Evolutionary conservation across 2,329 filamentous ascomycete species (phyloP).

Genomic region (Colletotrichum liriopes): DNA sequence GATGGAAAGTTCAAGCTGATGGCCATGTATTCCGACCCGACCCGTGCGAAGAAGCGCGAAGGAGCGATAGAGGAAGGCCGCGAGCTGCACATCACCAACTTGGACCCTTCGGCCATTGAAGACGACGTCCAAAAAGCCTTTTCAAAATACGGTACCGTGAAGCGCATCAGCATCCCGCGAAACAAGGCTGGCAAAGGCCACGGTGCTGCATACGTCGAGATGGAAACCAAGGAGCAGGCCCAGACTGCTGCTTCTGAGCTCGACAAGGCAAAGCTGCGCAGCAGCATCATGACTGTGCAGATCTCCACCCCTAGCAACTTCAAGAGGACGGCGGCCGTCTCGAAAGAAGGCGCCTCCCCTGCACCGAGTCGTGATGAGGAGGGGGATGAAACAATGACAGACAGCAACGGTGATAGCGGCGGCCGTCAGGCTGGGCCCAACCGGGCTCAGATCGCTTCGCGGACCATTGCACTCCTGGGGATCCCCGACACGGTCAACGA

Average conservation of each 20-base stretch:
- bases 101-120: constrained; percentile 75
- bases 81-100: constrained; percentile 84
- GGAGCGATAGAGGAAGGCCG: constrained; percentile 89
- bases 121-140: constrained; percentile 81
- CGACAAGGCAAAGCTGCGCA: constrained; percentile 79
- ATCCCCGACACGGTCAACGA: constrained; percentile 95
- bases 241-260: constrained; percentile 76
- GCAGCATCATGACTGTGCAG: constrained; percentile 77
- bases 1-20: constrained; percentile 79
- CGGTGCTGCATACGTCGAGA: constrained; percentile 87
- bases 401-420: constrained; percentile 45
- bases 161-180: constrained; percentile 79
- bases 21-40: constrained; percentile 88
- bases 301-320: constrained; percentile 70
- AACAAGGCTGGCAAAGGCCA: constrained; percentile 78
- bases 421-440: constrained; percentile 49
- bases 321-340: constrained; percentile 65
- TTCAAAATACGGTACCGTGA: constrained; percentile 81
- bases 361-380: constrained; percentile 55
- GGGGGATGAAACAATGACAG: constrained; percentile 58
- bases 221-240: constrained; percentile 79
- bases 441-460: constrained; percentile 68
- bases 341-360: constrained; percentile 53
- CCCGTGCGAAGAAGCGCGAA: constrained; percentile 81
- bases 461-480: constrained; percentile 86